Percentiles rank a stretch among this genome's conserved stretches.
Conservation (phyloP, 768 basidiomycete species). For the Auricularia heimuer region DNA sequence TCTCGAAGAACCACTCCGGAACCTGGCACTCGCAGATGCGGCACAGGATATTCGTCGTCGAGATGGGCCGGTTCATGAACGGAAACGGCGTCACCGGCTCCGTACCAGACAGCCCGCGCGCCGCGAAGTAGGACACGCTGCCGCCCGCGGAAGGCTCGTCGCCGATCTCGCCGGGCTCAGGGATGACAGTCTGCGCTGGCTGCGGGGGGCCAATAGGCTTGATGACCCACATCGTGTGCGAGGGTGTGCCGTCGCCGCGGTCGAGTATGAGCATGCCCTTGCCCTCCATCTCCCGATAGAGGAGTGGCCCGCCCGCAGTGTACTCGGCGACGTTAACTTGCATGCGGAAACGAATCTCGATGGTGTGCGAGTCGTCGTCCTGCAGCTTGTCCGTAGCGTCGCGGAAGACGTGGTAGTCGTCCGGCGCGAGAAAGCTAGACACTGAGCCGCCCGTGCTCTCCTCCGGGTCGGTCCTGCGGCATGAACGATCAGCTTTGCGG, state of each 20-base stretch:
- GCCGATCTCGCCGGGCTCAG: conserved; percentile 37
- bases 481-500: conserved; percentile 7
- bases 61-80: conserved; percentile 58
- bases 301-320: conserved; percentile 24
- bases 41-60: conserved; percentile 77
- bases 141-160: conserved; percentile 25
- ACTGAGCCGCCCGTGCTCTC: conserved; percentile 71
- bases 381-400: conserved; percentile 78
- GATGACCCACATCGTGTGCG: conserved; percentile 98
- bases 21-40: conserved; percentile 96
- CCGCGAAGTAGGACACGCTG: conserved; percentile 1
- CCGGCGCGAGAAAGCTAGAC: conserved; percentile 67
- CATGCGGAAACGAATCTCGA: conserved; percentile 85
- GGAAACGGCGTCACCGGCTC: conserved; percentile 65
- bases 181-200: conserved; percentile 49
- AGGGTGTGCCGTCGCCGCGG: conserved; percentile 64
- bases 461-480: conserved; percentile 67
- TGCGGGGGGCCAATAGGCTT: conserved; percentile 69
- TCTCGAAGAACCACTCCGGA: conserved; percentile 99
- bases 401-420: conserved; percentile 73
- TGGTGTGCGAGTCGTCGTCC: conserved; percentile 87
- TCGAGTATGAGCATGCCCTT: conserved; percentile 99
- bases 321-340: conserved; percentile 56
- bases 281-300: conserved; percentile 83
- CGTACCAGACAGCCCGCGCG: conserved; percentile 13